Conservation (phyloP, 441 rosid species). For the Populus tomentosa region DNA sequence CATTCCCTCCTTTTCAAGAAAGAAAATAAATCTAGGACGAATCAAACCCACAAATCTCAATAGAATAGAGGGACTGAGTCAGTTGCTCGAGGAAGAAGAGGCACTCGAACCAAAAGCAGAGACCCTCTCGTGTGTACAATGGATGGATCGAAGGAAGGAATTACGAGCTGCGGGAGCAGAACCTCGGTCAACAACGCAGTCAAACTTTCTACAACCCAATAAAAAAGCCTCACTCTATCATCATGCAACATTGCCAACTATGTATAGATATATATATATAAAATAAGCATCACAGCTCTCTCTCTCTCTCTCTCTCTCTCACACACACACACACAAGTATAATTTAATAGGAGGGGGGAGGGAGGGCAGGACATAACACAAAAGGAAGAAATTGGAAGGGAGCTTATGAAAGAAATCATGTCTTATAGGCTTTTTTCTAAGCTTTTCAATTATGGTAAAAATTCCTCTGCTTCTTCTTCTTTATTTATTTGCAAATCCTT, state of each 20-base stretch:
- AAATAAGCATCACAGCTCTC: neutral
- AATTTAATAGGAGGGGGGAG: neutral
- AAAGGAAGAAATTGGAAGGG: constrained; percentile 27
- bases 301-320: neutral
- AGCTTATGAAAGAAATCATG: constrained; percentile 24
- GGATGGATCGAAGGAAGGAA: neutral
- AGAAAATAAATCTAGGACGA: constrained; percentile 39
- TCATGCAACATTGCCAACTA: constrained; percentile 20
- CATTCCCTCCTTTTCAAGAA: constrained; percentile 30
- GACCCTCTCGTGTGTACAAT: no score
- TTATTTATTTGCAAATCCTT: neutral
- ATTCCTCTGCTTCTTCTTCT: neutral
- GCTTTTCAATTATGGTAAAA: constrained; percentile 13
- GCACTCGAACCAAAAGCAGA: constrained; percentile 36
- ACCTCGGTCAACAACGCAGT: constrained; percentile 29
- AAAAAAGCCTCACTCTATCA: constrained; percentile 13
- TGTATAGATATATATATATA: neutral
- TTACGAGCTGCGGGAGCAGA: neutral
- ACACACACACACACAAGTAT: neutral
- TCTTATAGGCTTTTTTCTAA: constrained; percentile 3
- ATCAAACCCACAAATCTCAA: constrained; percentile 38
- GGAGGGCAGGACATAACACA: neutral
- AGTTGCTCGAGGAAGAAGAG: constrained; percentile 77
- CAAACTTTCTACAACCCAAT: constrained; percentile 29
- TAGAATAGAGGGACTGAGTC: constrained; percentile 39